These are phyloP conservation scores for Gymnopilus dilepis DNA, from an alignment of 768 basidiomycete species.

Conservation along the genomic window DNA sequence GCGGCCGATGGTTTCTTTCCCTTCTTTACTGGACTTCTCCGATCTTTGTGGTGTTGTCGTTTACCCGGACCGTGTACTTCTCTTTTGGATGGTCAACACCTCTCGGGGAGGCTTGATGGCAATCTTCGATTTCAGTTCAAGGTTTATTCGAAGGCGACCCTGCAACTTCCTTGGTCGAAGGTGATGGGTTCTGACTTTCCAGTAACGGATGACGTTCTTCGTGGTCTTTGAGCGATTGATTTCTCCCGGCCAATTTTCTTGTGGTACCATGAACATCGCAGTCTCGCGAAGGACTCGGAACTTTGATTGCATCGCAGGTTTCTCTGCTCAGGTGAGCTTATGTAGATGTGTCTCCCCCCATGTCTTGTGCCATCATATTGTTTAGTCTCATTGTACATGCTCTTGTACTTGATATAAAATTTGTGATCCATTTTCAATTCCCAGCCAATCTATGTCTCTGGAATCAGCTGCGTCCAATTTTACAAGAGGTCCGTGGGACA, in stretches of 20 bases:
- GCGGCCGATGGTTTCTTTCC: conserved; percentile 43
- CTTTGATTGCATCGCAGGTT: not conserved
- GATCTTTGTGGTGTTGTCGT: conserved; percentile 53
- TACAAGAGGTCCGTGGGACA: conserved; percentile 52
- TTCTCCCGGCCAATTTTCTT: not conserved
- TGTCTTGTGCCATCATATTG: not conserved
- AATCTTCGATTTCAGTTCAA: conserved; percentile 19
- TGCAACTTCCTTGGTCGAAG: conserved; percentile 18
- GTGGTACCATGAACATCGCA: not conserved
- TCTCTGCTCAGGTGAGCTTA: not conserved
- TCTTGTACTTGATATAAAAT: conserved; percentile 39
- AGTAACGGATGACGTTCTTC: not conserved
- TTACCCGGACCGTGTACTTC: conserved; percentile 62
- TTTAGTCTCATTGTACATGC: conserved; percentile 2
- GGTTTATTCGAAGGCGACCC: conserved; percentile 21
- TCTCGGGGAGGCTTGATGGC: conserved; percentile 39
- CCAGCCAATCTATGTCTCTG: conserved; percentile 72
- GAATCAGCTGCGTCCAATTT: conserved; percentile 54
- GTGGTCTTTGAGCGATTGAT: conserved; percentile 4
- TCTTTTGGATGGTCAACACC: conserved; percentile 50
- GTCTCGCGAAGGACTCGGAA: not conserved
- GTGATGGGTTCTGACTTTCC: conserved; percentile 10
- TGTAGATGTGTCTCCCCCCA: not conserved
- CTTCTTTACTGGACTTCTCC: conserved; percentile 57
- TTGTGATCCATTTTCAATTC: conserved; percentile 61